phyloP scores from a whole-genome alignment of 148 eudicot genomes.

The Gaultheria prostrata region DNA sequence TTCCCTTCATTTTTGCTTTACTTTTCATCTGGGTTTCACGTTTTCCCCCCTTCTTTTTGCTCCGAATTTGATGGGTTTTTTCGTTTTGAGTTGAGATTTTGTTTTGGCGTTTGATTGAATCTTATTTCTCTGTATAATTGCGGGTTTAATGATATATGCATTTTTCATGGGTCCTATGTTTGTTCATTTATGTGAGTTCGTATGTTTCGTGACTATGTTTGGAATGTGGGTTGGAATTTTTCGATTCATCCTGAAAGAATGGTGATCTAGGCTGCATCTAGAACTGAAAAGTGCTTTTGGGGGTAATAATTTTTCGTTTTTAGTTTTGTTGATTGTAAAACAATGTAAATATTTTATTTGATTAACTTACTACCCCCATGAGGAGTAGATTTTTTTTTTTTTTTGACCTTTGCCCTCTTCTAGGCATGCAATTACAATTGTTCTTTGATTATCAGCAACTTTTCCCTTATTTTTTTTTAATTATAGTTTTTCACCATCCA shows the following conservation, averaged over 20 bases:
- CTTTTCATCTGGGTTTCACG: background rate
- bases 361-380: background rate
- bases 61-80: background rate
- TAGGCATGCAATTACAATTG: background rate
- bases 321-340: background rate
- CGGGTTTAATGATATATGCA: background rate
- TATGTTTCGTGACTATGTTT: background rate
- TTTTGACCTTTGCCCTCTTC: background rate
- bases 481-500: background rate
- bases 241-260: background rate
- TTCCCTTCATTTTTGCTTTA: background rate
- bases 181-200: background rate
- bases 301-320: background rate
- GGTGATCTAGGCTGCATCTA: background rate
- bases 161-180: background rate
- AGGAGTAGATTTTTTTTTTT: background rate
- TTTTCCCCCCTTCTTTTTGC: background rate
- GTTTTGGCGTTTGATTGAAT: background rate
- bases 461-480: background rate
- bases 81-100: background rate
- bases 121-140: background rate
- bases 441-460: background rate
- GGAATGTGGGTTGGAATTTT: constrained; percentile 7
- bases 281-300: background rate
- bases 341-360: background rate